Percentiles rank a stretch among this genome's conserved stretches.
Evolutionary conservation across 2,329 filamentous ascomycete species (phyloP).

Genomic region (Ceratocystis smalleyi): DNA sequence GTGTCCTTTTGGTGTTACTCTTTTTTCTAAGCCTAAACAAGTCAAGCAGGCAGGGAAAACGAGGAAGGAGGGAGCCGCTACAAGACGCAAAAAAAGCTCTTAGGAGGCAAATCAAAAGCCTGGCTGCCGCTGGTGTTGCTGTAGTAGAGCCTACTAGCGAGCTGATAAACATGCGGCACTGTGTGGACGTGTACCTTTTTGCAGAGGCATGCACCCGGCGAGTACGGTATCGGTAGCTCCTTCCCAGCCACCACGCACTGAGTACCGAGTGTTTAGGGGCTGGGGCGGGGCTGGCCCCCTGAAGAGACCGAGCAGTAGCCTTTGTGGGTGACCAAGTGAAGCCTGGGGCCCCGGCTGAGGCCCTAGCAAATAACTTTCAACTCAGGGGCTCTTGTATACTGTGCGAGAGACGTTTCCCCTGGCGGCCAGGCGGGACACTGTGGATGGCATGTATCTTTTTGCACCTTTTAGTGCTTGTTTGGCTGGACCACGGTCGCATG

Average conservation of each 20-base stretch:
- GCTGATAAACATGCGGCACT: slow-evolving; percentile 6
- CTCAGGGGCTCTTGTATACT: slow-evolving; percentile 17
- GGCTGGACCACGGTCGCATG: slow-evolving; percentile 6
- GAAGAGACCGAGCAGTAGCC: slow-evolving; percentile 3
- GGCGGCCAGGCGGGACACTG: slow-evolving; percentile 10
- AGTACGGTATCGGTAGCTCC: slow-evolving; percentile 11
- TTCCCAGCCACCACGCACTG: slow-evolving; percentile 17
- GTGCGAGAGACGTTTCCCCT: slow-evolving; percentile 15
- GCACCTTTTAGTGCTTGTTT: background rate
- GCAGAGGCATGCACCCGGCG: slow-evolving; percentile 3
- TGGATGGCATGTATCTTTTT: slow-evolving; percentile 12
- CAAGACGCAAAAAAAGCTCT: background rate
- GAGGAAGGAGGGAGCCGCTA: background rate
- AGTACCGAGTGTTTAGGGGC: slow-evolving; percentile 12
- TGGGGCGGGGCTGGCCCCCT: slow-evolving; percentile 14
- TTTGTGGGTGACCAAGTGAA: background rate
- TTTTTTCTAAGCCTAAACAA: background rate
- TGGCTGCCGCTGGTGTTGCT: background rate
- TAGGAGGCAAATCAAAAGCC: background rate
- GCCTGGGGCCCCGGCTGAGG: background rate
- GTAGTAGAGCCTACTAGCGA: background rate
- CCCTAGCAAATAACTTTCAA: slow-evolving; percentile 7
- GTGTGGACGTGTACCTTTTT: slow-evolving; percentile 14
- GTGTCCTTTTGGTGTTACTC: slow-evolving; percentile 11
- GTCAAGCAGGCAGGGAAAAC: background rate